Evolutionary conservation across 2,329 filamentous ascomycete genomes (phyloP).

Genomic region (Blastomyces percursus): DNA sequence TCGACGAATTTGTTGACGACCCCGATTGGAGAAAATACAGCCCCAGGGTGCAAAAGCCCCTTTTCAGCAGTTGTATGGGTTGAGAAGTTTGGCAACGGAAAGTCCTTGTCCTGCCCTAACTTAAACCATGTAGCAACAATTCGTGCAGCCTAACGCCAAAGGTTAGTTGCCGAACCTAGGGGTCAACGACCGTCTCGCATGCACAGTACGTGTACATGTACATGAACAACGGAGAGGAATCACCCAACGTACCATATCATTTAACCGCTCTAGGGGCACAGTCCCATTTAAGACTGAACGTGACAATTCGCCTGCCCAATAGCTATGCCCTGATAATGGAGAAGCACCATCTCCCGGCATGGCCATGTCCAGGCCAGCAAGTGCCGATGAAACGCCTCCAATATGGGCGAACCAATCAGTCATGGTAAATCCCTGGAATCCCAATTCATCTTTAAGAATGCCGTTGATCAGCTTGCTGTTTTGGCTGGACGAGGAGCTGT

Average conservation of each 20-base stretch:
- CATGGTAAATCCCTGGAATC: conserved; percentile 61
- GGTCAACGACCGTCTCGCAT: background rate
- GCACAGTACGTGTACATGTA: background rate
- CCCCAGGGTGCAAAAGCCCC: conserved; percentile 48
- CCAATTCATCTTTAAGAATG: conserved; percentile 61
- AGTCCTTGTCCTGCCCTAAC: conserved; percentile 47
- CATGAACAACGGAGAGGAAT: background rate
- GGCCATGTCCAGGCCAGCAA: conserved; percentile 57
- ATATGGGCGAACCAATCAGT: conserved; percentile 59
- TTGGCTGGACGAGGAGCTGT: conserved; percentile 55
- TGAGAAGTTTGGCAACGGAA: conserved; percentile 49
- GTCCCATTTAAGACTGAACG: conserved; percentile 47
- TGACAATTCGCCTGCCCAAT: conserved; percentile 48
- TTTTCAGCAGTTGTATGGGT: conserved; percentile 46
- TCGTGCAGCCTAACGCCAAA: conserved; percentile 38
- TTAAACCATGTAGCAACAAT: conserved; percentile 49
- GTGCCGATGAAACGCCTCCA: conserved; percentile 47
- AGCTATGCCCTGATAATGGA: conserved; percentile 42
- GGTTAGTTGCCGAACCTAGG: background rate
- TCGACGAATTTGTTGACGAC: conserved; percentile 60
- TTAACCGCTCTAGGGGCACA: conserved; percentile 46
- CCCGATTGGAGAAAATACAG: conserved; percentile 49
- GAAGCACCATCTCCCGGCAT: conserved; percentile 53
- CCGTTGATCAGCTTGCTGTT: conserved; percentile 60
- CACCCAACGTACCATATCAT: conserved; percentile 34